Percentiles rank a stretch among this genome's conserved stretches.
Conservation (phyloP, 768 basidiomycete species). For the Rubroboletus satanas region DNA sequence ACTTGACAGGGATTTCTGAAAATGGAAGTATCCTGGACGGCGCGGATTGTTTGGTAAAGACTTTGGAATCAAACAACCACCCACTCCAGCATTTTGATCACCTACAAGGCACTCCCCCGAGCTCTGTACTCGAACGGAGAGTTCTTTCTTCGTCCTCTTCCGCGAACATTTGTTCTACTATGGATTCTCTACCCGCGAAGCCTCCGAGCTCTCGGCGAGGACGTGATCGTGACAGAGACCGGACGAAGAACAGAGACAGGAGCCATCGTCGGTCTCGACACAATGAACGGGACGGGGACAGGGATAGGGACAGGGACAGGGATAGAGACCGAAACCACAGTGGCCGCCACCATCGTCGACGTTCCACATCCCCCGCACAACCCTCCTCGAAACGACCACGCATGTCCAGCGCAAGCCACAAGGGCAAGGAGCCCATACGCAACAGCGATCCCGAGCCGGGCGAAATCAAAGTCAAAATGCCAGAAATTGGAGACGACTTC, state of each 20-base stretch:
- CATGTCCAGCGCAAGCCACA: constrained; percentile 8
- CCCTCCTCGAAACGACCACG: constrained; percentile 18
- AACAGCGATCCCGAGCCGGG: constrained; percentile 9
- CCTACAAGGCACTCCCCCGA: not conserved
- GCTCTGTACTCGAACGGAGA: not conserved
- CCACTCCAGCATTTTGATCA: not conserved
- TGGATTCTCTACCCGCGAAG: constrained; percentile 21
- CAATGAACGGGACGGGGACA: constrained; percentile 7
- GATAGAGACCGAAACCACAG: not conserved
- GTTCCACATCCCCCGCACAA: constrained; percentile 14
- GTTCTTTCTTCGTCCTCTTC: not conserved
- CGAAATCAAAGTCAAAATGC: constrained; percentile 5
- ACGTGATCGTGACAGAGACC: constrained; percentile 17
- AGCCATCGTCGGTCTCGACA: constrained; percentile 6
- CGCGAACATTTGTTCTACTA: not conserved
- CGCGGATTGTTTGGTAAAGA: constrained; percentile 15
- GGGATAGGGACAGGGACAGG: not conserved
- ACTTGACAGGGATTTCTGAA: not conserved
- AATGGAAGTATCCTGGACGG: not conserved
- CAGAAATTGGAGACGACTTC: constrained; percentile 30
- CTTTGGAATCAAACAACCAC: constrained; percentile 29
- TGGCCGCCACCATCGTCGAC: constrained; percentile 5
- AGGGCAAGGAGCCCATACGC: constrained; percentile 15
- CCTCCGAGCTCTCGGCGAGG: constrained; percentile 15
- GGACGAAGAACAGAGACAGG: constrained; percentile 3